These are phyloP conservation scores for Colletotrichum viniferum DNA, from an alignment of 2,329 filamentous ascomycete species.

Conservation along the genomic window DNA sequence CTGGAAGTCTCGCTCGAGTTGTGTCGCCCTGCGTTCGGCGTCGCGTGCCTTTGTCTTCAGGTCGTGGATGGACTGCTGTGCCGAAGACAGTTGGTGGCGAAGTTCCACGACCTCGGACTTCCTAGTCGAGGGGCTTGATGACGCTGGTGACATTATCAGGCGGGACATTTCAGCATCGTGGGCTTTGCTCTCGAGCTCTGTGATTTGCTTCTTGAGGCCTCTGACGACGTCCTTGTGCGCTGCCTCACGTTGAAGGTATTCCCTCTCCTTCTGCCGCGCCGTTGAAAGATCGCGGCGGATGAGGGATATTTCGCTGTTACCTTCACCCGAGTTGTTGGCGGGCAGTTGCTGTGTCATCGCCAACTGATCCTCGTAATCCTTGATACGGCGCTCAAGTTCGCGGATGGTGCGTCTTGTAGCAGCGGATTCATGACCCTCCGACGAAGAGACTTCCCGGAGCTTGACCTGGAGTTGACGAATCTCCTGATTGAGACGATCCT, in stretches of 20 bases:
- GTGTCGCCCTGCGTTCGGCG: conserved; percentile 49
- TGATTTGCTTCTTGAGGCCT: conserved; percentile 66
- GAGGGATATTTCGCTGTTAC: conserved; percentile 60
- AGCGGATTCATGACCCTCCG: conserved; percentile 57
- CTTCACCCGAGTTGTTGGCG: conserved; percentile 41
- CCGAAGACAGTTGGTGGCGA: conserved; percentile 63
- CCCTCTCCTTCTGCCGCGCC: conserved; percentile 69
- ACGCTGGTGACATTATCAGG: conserved; percentile 47
- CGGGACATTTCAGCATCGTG: conserved; percentile 66
- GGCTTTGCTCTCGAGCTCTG: conserved; percentile 69
- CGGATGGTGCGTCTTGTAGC: conserved; percentile 67
- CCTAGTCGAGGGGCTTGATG: conserved; percentile 55
- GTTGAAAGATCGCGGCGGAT: conserved; percentile 67
- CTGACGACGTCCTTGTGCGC: conserved; percentile 67
- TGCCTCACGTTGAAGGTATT: conserved; percentile 68
- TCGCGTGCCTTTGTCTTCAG: conserved; percentile 54
- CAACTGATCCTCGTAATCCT: conserved; percentile 55
- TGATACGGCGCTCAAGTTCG: conserved; percentile 66
- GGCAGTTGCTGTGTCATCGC: conserved; percentile 35
- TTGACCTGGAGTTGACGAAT: conserved; percentile 55
- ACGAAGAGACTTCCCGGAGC: conserved; percentile 48
- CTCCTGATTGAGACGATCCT: conserved; percentile 63
- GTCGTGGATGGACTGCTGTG: conserved; percentile 64
- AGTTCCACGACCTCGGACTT: conserved; percentile 64
- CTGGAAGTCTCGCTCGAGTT: conserved; percentile 53